Percentiles rank a stretch among this genome's conserved stretches.
These are phyloP conservation scores for Paramecium pentaurelia DNA, from an alignment of 73 alveolate genomes.

Conservation along the genomic window DNA sequence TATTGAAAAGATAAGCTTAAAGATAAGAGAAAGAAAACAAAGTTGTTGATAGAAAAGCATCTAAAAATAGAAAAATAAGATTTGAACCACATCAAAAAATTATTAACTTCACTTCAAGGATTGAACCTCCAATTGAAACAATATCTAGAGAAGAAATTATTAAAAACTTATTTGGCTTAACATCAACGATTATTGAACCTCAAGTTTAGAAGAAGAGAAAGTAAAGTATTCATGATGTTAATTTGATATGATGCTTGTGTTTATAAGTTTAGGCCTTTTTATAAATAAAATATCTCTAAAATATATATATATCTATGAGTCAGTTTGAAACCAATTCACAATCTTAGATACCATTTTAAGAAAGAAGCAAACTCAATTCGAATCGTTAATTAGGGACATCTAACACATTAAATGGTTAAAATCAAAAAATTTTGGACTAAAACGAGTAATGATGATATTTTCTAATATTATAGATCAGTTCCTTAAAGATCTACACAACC, in stretches of 20 bases:
- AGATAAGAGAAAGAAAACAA: background rate
- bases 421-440: background rate
- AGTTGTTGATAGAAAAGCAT: conserved; percentile 44
- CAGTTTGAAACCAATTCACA: background rate
- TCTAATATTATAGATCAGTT: background rate
- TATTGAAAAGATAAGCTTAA: background rate
- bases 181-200: background rate
- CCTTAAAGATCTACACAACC: background rate
- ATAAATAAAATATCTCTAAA: background rate
- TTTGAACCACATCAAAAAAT: conserved; percentile 36
- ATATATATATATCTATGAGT: background rate
- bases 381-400: background rate
- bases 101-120: background rate
- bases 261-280: background rate
- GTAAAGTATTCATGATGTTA: background rate
- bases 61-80: conserved; percentile 29
- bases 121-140: background rate
- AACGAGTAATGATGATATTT: background rate
- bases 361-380: background rate
- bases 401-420: background rate
- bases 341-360: background rate
- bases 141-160: conserved; percentile 25
- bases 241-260: background rate
- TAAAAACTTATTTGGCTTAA: background rate
- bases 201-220: background rate